Conservation (phyloP, 2,329 filamentous ascomycete species). For the Aspergillus melleus region DNA sequence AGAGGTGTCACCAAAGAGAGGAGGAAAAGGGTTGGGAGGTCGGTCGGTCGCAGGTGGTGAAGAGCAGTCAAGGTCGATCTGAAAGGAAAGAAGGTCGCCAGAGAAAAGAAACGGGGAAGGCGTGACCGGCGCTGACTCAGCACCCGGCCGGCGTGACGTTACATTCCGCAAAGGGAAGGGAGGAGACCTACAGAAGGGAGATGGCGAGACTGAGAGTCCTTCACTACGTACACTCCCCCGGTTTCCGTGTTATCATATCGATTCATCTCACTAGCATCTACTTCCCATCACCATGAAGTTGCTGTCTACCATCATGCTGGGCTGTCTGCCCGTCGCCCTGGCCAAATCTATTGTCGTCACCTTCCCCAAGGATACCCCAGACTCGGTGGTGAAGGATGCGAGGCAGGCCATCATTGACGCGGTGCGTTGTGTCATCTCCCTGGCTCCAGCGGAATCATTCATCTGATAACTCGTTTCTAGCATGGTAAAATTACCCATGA, state of each 20-base stretch:
- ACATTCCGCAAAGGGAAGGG: too few relatives aligned
- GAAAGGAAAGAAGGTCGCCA: not conserved
- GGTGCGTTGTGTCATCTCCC: conserved; percentile 41
- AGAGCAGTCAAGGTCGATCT: not conserved
- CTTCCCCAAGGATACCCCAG: conserved; percentile 69
- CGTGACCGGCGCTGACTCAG: not conserved
- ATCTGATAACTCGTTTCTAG: conserved; percentile 28
- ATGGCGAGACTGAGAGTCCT: not conserved
- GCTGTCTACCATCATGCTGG: conserved; percentile 57
- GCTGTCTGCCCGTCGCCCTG: conserved; percentile 61
- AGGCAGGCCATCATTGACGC: conserved; percentile 69
- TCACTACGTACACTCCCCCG: not conserved
- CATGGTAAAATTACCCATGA: conserved; percentile 77
- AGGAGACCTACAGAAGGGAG: not conserved
- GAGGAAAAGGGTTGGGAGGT: conserved; percentile 3
- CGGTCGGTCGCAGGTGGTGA: not conserved
- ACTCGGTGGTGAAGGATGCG: conserved; percentile 67
- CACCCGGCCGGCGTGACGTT: not conserved
- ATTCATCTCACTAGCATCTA: not conserved
- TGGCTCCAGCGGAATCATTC: not conserved
- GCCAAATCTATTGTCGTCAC: conserved; percentile 77
- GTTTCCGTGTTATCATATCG: not conserved
- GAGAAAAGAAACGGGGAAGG: not conserved
- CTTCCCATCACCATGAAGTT: conserved; percentile 60
- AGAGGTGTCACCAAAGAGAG: conserved; percentile 11